phyloP scores from a whole-genome alignment of 805 yeast species.

The Metschnikowia lachancei region DNA sequence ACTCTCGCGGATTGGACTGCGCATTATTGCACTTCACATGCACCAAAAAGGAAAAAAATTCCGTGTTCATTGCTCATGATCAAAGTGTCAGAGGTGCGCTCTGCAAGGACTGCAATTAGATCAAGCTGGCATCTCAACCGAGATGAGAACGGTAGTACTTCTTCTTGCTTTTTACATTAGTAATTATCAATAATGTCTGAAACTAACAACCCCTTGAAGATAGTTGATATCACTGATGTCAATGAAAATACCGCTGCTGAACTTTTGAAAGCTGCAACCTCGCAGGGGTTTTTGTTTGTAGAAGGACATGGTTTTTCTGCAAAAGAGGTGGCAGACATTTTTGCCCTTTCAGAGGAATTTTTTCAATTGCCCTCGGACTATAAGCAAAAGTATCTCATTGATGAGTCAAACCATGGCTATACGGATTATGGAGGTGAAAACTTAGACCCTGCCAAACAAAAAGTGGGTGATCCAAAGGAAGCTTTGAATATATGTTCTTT shows the following conservation, averaged over 20 bases:
- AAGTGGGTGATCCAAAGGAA: conserved; percentile 60
- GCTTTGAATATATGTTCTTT: conserved; percentile 66
- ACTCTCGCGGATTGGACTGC: too few relatives aligned
- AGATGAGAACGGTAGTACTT: neutral
- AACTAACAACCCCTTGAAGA: conserved; percentile 46
- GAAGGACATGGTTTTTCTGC: conserved; percentile 66
- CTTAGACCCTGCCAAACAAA: conserved; percentile 36
- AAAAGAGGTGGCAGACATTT: conserved; percentile 50
- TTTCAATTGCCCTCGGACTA: conserved; percentile 51
- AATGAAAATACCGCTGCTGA: conserved; percentile 45
- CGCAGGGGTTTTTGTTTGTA: conserved; percentile 63
- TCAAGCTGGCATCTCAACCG: neutral
- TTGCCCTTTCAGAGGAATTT: conserved; percentile 48
- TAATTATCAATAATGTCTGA: conserved; percentile 2
- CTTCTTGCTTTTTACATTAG: neutral
- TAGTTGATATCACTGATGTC: conserved; percentile 55
- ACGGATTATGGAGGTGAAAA: conserved; percentile 54
- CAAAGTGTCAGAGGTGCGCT: neutral
- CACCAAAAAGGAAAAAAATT: neutral
- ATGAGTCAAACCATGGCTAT: conserved; percentile 59
- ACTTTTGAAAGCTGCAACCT: conserved; percentile 56
- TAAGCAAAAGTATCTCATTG: conserved; percentile 51
- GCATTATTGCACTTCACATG: too few relatives aligned
- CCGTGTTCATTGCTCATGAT: too few relatives aligned
- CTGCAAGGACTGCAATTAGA: neutral